Base-by-base conservation (phyloP, 345 rosid genomes). In the Corchorus olitorius region DNA sequence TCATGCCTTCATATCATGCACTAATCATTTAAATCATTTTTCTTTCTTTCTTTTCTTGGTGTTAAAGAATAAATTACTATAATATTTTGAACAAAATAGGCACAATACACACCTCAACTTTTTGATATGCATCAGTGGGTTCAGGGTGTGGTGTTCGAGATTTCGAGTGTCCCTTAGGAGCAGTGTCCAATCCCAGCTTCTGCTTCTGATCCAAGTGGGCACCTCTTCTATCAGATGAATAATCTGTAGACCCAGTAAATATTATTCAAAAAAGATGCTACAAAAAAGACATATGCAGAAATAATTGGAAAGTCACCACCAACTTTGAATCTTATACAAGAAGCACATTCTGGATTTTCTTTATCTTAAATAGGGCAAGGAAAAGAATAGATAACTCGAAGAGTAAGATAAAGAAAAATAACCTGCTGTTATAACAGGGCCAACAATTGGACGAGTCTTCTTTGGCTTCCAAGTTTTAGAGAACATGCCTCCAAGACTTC, bases 391-490 rank as follows among this genome's bases (percentile, higher is more conserved):
- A 55, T 20, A 17, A 17, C 6, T 48, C 10, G 43, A 4, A 60
- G 63, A 45, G 5, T 35, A 50, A 3, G 35, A 10, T 74, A 41
- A 75, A 68, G 78, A 68, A 81, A 84, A 62, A 65, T 65, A 70
- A 93, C 98, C 97, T 87, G 86, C 83, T 45, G 91, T 89, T 46
- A 86, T 76, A 54, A 84, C 78, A 48, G 98, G 98, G 54, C 99
- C 97, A 13, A 67, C 78, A 9, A 96, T 87, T 45, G 81, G 77
- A 73, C 86, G 94, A 70, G 87, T 88, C 89, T 88, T 96, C 85
- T 92, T 93, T 6, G 97, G 98, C 84, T 93, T 96, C 99, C 99
- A 96, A 6, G 93, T 92, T 84, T 53, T 96, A 56, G 94, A 89
- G 76, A 92, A 92, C 79, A 96, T 87, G 69, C 98, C 95, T 59